Base-by-base conservation (phyloP, 805 yeast genomes). In the Tetrapisispora fleetii region DNA sequence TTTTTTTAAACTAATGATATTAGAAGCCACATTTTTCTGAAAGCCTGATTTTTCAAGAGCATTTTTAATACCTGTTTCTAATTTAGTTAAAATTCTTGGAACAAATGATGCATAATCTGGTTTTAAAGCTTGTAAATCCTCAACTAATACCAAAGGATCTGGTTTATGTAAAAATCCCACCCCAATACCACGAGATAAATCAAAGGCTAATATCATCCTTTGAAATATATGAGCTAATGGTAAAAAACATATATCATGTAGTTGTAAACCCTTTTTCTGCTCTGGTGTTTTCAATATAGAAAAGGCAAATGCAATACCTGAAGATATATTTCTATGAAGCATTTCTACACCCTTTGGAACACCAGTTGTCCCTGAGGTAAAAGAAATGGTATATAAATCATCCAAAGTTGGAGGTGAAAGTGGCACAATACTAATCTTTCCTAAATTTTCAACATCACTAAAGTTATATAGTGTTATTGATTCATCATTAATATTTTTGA, bases 301-400 rank as follows among this genome's bases (percentile, higher is more conserved):
- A 45, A 74, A 65, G 0, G 73, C 60, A 38, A 73, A 65, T 1
- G 75, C 72, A 39, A 78, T 74, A 7, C 71, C 75, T 2, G 84
- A 73, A 13, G 74, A 68, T 11, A 76, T 70, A 57, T 74, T 74
- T 11, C 67, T 65, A 45, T 83, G 87, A 9, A 76, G 68, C 40
- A 77, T 50, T 45, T 73, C 76, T 17, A 80, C 89, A 47, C 90
- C 90, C 64, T 83, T 83, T 43, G 90, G 90, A 17, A 74, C 64
- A 17, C 88, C 88, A 1, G 89, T 82, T 2, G 90, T 83, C 32
- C 90, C 90, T 0, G 86, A 80, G 2, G 90, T 83, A 61, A 82
- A 83, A 8, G 83, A 78, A 43, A 83, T 76, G 17, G 89, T 80
- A 60, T 78, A 79, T 18, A 75, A 43, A 22, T 76, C 73, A 16